Percentiles rank a stretch among this genome's conserved stretches.
Conservation (phyloP, 2,329 filamentous ascomycete genomes). For the Epichloe aotearoae region DNA sequence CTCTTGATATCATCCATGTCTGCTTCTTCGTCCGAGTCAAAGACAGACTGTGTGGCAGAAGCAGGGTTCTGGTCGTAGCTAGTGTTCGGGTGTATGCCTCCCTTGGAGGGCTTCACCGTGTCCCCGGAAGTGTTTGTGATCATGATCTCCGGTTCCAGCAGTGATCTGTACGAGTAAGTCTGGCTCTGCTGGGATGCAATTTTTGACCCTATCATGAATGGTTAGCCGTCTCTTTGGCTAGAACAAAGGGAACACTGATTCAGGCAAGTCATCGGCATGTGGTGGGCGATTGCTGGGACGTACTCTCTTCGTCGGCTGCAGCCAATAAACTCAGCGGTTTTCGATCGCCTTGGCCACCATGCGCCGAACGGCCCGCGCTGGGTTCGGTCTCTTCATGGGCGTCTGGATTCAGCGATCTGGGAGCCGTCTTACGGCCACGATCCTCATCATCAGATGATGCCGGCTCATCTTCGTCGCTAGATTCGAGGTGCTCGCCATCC, state of each 20-base stretch:
- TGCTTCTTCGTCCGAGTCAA: constrained; percentile 77
- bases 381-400: constrained; percentile 23
- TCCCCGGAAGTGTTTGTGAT: constrained; percentile 51
- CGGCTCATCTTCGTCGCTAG: constrained; percentile 57
- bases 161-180: constrained; percentile 44
- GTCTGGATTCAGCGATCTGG: constrained; percentile 30
- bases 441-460: constrained; percentile 55
- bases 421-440: constrained; percentile 44
- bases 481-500: constrained; percentile 53
- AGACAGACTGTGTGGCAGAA: constrained; percentile 42
- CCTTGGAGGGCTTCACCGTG: constrained; percentile 40
- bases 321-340: constrained; percentile 51
- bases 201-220: constrained; percentile 32
- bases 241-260: not conserved
- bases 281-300: constrained; percentile 19
- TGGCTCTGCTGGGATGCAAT: constrained; percentile 34
- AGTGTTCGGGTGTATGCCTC: constrained; percentile 64
- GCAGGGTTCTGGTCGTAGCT: constrained; percentile 61
- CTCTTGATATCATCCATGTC: constrained; percentile 74
- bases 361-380: constrained; percentile 17
- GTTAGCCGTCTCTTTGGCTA: not conserved
- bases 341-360: constrained; percentile 24
- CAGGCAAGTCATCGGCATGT: not conserved
- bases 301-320: constrained; percentile 68
- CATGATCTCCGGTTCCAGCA: constrained; percentile 55